Conservation (phyloP, 164 flowering plant species). For the Tinospora cordifolia region DNA sequence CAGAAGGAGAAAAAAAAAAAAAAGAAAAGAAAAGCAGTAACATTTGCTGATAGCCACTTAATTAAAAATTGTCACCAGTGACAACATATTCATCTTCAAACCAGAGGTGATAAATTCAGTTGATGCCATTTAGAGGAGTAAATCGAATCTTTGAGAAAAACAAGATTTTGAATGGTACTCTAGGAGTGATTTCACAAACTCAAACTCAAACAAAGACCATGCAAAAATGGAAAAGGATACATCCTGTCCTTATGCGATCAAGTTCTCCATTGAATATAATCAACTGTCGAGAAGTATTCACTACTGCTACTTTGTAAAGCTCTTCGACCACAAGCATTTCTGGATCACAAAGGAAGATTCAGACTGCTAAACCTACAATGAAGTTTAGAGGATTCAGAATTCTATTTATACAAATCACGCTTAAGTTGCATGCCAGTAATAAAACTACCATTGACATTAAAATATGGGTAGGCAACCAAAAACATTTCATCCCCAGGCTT, state of each 20-base stretch:
- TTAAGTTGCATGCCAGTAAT: neutral
- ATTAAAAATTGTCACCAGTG: no score
- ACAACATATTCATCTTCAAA: no score
- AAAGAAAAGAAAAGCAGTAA: no score
- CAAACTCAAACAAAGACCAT: neutral
- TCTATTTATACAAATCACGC: neutral
- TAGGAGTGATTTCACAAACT: neutral
- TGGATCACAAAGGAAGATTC: constrained; percentile 21
- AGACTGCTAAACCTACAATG: neutral
- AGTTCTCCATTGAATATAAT: constrained; percentile 94
- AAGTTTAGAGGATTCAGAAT: constrained; percentile 1
- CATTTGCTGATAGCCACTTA: no score
- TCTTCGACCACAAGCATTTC: constrained; percentile 99
- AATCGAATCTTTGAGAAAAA: neutral
- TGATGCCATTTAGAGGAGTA: no score
- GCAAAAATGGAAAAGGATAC: constrained; percentile 53
- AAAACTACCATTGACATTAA: constrained; percentile 72
- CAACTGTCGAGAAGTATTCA: constrained; percentile 47
- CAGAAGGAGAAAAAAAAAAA: neutral
- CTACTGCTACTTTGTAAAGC: constrained; percentile 77
- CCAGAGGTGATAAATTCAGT: no score
- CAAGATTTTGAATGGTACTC: neutral
- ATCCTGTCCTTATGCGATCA: constrained; percentile 90
- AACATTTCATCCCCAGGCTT: constrained; percentile 82
- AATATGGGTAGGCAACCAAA: constrained; percentile 86